Conservation (phyloP, 129 eudicot genomes). For the Heracleum sosnowskyi region DNA sequence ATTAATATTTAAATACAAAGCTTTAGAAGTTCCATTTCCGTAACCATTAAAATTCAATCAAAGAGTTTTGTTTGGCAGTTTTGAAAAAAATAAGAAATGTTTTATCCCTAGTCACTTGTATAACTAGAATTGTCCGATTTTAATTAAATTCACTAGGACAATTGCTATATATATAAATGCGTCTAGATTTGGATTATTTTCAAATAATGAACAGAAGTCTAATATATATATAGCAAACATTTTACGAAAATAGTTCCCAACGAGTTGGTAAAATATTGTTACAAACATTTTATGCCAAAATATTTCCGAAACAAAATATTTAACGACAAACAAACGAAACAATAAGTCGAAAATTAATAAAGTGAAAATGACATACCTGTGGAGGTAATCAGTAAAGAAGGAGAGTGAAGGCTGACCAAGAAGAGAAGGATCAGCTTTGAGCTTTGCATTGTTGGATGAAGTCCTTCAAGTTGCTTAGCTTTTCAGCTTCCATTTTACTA, state of each 20-base stretch:
- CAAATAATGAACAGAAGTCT: too few species aligned
- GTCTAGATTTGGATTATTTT: too few species aligned
- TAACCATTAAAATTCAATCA: background rate
- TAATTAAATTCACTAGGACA: too few species aligned
- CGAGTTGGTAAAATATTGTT: too few species aligned
- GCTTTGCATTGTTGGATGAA: constrained; percentile 59
- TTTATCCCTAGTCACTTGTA: too few species aligned
- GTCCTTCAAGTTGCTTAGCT: constrained; percentile 41
- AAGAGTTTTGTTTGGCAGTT: too few species aligned
- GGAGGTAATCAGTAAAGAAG: constrained; percentile 76
- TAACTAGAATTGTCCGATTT: too few species aligned
- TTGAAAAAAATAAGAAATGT: too few species aligned
- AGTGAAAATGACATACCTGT: constrained; percentile 31
- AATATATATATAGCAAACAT: too few species aligned
- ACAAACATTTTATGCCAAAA: background rate
- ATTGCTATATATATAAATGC: too few species aligned
- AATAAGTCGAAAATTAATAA: background rate
- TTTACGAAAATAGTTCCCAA: too few species aligned
- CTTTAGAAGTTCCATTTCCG: background rate
- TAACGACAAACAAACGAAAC: background rate
- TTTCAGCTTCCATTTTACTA: constrained; percentile 59
- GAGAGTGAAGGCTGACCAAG: constrained; percentile 76
- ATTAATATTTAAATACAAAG: too few species aligned
- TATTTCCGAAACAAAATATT: background rate
- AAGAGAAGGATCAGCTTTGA: constrained; percentile 60